phyloP scores from a whole-genome alignment of 202 grass and related monocot genomes.

The Elaeis oleifera region DNA sequence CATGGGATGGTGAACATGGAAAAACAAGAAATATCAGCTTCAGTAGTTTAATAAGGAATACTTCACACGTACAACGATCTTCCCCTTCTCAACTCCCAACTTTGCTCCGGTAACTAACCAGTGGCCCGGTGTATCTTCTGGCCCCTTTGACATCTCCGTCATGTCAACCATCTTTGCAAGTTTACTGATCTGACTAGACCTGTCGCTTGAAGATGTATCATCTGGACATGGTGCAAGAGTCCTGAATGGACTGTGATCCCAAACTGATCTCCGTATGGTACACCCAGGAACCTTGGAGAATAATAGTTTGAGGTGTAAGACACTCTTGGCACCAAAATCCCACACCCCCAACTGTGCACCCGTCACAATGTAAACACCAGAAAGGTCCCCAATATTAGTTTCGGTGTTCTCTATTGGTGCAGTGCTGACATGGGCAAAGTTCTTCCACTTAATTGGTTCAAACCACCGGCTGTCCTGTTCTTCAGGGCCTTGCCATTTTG shows the following conservation, averaged over 20 bases:
- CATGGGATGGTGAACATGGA: no score
- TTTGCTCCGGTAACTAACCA: constrained; percentile 96
- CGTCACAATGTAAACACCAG: constrained; percentile 89
- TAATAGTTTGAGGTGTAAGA: constrained; percentile 81
- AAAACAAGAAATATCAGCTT: not conserved
- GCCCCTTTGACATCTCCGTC: constrained; percentile 73
- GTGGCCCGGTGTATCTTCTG: constrained; percentile 81
- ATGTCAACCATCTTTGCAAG: constrained; percentile 83
- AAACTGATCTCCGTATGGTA: constrained; percentile 92
- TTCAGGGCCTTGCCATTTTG: constrained; percentile 97
- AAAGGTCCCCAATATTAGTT: constrained; percentile 75
- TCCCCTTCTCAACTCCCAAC: constrained; percentile 87
- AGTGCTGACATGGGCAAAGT: constrained; percentile 91
- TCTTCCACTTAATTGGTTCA: constrained; percentile 95
- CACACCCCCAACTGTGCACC: constrained; percentile 94
- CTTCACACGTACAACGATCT: constrained; percentile 83
- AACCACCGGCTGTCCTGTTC: constrained; percentile 99
- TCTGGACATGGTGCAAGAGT: constrained; percentile 34
- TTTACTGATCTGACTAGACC: constrained; percentile 55
- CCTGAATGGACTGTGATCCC: constrained; percentile 79
- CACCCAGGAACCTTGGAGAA: constrained; percentile 95
- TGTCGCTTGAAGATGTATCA: constrained; percentile 42
- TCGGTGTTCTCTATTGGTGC: constrained; percentile 82
- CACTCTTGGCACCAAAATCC: constrained; percentile 88
- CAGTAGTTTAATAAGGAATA: constrained; percentile 99